Conservation (phyloP, 2,329 filamentous ascomycete species). For the Talaromyces sp. region DNA sequence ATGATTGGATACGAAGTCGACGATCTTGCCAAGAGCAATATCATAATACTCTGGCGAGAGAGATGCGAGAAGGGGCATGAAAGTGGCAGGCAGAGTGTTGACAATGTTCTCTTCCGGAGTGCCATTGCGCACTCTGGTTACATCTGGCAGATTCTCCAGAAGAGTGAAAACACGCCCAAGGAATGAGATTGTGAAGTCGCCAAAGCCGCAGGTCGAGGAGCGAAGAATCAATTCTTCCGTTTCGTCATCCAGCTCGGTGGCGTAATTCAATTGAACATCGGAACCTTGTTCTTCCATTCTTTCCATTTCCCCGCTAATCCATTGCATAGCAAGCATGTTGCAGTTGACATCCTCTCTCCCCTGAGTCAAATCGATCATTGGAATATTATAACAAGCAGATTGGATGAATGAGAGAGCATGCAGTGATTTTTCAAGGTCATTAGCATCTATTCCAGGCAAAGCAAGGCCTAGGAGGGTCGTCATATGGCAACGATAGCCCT, state of each 20-base stretch:
- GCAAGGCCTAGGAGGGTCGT: slow-evolving; percentile 91
- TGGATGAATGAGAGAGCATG: slow-evolving; percentile 95
- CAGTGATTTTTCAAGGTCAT: slow-evolving; percentile 94
- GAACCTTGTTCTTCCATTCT: slow-evolving; percentile 88
- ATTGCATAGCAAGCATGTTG: slow-evolving; percentile 79
- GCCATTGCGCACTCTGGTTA: slow-evolving; percentile 81
- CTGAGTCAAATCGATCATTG: slow-evolving; percentile 78
- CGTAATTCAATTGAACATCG: slow-evolving; percentile 82
- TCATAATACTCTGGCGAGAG: slow-evolving; percentile 93
- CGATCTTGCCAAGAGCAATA: slow-evolving; percentile 86
- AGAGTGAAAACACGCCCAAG: slow-evolving; percentile 94
- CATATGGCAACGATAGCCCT: slow-evolving; percentile 95
- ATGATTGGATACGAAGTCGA: slow-evolving; percentile 86
- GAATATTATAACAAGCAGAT: slow-evolving; percentile 93
- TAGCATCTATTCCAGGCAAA: slow-evolving; percentile 93
- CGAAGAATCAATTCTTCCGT: slow-evolving; percentile 86
- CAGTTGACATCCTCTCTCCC: slow-evolving; percentile 69
- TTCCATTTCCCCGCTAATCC: slow-evolving; percentile 93
- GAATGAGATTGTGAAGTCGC: slow-evolving; percentile 88
- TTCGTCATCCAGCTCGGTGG: slow-evolving; percentile 76
- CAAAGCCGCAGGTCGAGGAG: slow-evolving; percentile 91
- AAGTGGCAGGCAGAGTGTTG: slow-evolving; percentile 87
- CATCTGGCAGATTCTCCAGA: slow-evolving; percentile 91
- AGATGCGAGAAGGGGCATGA: slow-evolving; percentile 86
- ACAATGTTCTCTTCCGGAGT: slow-evolving; percentile 97